Conservation (phyloP, 1,284 basidiomycete species). For the Coniophora puteana region DNA sequence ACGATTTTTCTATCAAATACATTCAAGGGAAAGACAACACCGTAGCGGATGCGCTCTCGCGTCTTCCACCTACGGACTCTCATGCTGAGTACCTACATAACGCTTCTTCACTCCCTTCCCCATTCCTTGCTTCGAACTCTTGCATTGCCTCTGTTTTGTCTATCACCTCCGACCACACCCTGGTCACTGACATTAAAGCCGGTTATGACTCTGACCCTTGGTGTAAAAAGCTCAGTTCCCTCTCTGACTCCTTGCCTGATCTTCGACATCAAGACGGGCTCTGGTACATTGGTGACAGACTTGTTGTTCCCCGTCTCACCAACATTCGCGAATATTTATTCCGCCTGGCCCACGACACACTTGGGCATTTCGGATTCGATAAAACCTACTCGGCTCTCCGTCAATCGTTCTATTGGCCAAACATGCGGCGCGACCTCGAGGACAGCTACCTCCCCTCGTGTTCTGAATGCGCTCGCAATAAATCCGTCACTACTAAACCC, state of each 20-base stretch:
- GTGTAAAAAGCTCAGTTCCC: constrained; percentile 17
- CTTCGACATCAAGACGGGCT: constrained; percentile 16
- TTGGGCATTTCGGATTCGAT: constrained; percentile 35
- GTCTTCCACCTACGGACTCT: constrained; percentile 9
- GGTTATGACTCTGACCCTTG: constrained; percentile 29
- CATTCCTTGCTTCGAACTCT: not conserved
- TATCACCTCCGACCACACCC: constrained; percentile 15
- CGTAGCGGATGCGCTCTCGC: constrained; percentile 33
- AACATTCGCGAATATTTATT: constrained; percentile 19
- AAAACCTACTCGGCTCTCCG: constrained; percentile 30
- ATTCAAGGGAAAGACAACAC: constrained; percentile 33
- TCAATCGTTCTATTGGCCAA: constrained; percentile 35
- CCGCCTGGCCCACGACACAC: constrained; percentile 23
- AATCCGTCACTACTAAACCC: constrained; percentile 13
- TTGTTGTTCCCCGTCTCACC: constrained; percentile 27
- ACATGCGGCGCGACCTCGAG: constrained; percentile 30
- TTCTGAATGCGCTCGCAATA: constrained; percentile 31
- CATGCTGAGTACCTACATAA: constrained; percentile 1
- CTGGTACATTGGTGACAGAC: constrained; percentile 22
- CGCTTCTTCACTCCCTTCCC: not conserved
- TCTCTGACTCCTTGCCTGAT: constrained; percentile 12
- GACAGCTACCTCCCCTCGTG: constrained; percentile 28
- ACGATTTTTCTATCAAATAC: constrained; percentile 30
- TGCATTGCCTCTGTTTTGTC: constrained; percentile 12
- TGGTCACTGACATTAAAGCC: constrained; percentile 14